phyloP scores from a whole-genome alignment of 352 stramenopile species.

The Globisporangium lucens region DNA sequence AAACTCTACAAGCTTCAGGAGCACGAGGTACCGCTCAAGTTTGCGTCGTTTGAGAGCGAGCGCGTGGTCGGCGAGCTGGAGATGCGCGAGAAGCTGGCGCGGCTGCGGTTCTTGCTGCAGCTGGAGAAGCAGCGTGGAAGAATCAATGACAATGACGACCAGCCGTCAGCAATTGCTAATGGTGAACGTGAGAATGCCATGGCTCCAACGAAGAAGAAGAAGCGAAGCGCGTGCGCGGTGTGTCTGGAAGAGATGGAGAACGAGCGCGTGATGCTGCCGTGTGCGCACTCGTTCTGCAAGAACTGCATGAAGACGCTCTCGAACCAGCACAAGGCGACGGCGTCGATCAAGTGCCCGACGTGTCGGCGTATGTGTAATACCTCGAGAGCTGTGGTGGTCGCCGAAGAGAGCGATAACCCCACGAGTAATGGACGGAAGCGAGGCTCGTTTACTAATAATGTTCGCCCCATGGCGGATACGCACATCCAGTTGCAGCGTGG shows the following conservation, averaged over 20 bases:
- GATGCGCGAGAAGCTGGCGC: constrained; percentile 44
- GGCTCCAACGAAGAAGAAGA: not conserved
- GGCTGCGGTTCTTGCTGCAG: constrained; percentile 62
- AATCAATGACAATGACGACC: constrained; percentile 3
- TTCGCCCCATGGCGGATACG: constrained; percentile 9
- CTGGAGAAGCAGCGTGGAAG: constrained; percentile 29
- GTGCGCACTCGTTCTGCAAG: constrained; percentile 83
- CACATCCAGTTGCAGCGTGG: constrained; percentile 16
- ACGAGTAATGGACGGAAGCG: not conserved
- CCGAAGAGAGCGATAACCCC: constrained; percentile 11
- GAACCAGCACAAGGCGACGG: constrained; percentile 19
- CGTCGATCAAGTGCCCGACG: constrained; percentile 49
- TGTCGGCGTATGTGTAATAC: constrained; percentile 37
- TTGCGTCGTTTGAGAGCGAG: constrained; percentile 42
- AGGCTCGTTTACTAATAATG: not conserved
- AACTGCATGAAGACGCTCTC: constrained; percentile 41
- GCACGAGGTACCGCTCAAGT: constrained; percentile 40
- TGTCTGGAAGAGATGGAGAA: constrained; percentile 71
- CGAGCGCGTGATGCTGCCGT: constrained; percentile 73
- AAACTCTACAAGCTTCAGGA: constrained; percentile 56
- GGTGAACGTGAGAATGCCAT: not conserved
- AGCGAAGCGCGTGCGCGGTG: constrained; percentile 52
- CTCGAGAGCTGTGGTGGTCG: constrained; percentile 25
- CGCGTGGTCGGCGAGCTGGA: constrained; percentile 35
- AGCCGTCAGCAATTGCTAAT: not conserved